Base-by-base conservation (phyloP, 2,329 filamentous ascomycete genomes). In the Fusarium avenaceum region DNA sequence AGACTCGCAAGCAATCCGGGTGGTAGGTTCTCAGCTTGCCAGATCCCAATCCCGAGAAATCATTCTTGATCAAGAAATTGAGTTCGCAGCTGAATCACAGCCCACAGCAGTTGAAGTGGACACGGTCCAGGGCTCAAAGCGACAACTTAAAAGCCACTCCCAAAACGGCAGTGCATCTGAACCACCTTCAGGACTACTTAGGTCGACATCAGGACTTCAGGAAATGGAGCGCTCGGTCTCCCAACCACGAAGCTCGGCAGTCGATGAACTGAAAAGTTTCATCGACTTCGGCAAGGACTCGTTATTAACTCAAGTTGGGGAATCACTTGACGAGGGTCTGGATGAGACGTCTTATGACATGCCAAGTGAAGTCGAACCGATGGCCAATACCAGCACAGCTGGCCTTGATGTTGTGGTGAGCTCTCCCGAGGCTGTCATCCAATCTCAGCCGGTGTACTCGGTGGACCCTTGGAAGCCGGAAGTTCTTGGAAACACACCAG, bases 1-100 rank as follows among this genome's bases (percentile, higher is more conserved):
- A 33, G 70, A 68, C 45, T 74, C 69, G 40, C 77, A 75, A 59
- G 76, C 73, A 54, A 74, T 76, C 40, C 77, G 78, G 47, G 45
- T 74, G n/a, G 40, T 74, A n/a, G 39, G 73, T 17, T 47, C 44
- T 30, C 63, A 26, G 20, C 57, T 49, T 17, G 72, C 72, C 11
- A 56, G 69, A 11, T 54, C 57, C 19, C 65, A 54, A 28, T 43
- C 56, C 7, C 62, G 62, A 30, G 60, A 54, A 17, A 58, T 70
- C 19, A 58, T 43, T 22, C 55, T 62, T 9, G 72, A 65, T 19
- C 58, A 56, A 35, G 30, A 48, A 9, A 32, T n/a, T 10, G n/a
- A 10, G 26, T 33, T n/a, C 24, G 22, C 10, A 17, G 44, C 19
- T 28, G 33, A 39, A 32, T 20, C 33, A 7, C 55, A 40, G 26